Conservation (phyloP, 2,329 filamentous ascomycete species). For the Lizonia empirigonia region DNA sequence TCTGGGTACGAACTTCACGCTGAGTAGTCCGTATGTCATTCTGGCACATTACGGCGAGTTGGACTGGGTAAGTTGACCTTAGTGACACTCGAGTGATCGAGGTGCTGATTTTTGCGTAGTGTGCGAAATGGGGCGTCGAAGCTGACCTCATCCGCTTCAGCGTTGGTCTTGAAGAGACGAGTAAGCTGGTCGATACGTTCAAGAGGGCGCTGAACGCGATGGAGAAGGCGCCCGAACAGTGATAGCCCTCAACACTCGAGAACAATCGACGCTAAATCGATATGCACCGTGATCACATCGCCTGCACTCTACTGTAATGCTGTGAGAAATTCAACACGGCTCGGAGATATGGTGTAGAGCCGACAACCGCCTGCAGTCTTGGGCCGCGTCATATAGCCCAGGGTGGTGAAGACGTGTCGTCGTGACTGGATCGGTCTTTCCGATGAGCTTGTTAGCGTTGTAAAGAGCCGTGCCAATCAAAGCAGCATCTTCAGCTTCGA, state of each 20-base stretch:
- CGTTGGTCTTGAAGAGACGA: slow-evolving; percentile 82
- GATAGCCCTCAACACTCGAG: not conserved
- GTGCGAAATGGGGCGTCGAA: slow-evolving; percentile 78
- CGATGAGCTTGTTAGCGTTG: not conserved
- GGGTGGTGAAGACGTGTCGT: not conserved
- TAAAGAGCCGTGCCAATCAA: not conserved
- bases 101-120: slow-evolving; percentile 50
- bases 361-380: not conserved
- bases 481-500: not conserved
- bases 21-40: slow-evolving; percentile 88
- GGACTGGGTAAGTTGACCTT: slow-evolving; percentile 70
- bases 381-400: not conserved
- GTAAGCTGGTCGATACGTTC: slow-evolving; percentile 68
- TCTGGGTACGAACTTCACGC: slow-evolving; percentile 93
- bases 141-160: slow-evolving; percentile 82
- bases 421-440: not conserved
- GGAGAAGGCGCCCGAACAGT: slow-evolving; percentile 3
- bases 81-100: not conserved
- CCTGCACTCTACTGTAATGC: too few species aligned
- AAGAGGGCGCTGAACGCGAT: slow-evolving; percentile 70
- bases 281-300: not conserved
- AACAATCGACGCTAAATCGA: too few species aligned
- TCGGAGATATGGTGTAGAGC: not conserved
- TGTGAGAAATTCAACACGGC: not conserved
- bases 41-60: slow-evolving; percentile 90